These are phyloP conservation scores for Paspalum notatum DNA, from an alignment of 176 grass and related monocot species.

Conservation along the genomic window DNA sequence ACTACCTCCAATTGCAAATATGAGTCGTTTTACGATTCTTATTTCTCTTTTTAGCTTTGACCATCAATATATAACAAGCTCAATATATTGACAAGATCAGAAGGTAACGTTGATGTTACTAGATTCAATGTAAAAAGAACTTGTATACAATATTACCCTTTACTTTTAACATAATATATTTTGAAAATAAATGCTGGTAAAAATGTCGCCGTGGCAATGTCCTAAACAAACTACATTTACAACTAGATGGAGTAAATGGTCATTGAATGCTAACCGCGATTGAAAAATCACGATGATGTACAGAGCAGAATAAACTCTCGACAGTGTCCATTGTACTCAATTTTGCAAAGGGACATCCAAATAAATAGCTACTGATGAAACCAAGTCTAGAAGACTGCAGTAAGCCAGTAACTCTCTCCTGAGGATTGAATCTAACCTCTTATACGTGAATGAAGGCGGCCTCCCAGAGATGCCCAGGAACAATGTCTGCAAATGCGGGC, in stretches of 20 bases:
- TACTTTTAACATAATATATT: background rate
- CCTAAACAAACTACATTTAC: background rate
- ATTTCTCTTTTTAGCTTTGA: background rate
- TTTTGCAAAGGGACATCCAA: background rate
- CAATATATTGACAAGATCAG: background rate
- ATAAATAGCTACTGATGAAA: conserved; percentile 8
- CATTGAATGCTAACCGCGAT: background rate
- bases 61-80: background rate
- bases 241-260: background rate
- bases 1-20: background rate
- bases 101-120: background rate
- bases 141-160: background rate
- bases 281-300: conserved; percentile 1
- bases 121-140: background rate
- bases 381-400: conserved; percentile 4
- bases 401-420: background rate
- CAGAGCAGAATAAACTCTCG: background rate
- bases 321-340: background rate
- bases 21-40: background rate
- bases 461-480: conserved; percentile 80
- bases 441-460: conserved; percentile 73
- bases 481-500: conserved; percentile 91
- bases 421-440: conserved; percentile 54
- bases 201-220: background rate
- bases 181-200: background rate